Conservation (phyloP, 257 asterid species). For the Vinca minor region DNA sequence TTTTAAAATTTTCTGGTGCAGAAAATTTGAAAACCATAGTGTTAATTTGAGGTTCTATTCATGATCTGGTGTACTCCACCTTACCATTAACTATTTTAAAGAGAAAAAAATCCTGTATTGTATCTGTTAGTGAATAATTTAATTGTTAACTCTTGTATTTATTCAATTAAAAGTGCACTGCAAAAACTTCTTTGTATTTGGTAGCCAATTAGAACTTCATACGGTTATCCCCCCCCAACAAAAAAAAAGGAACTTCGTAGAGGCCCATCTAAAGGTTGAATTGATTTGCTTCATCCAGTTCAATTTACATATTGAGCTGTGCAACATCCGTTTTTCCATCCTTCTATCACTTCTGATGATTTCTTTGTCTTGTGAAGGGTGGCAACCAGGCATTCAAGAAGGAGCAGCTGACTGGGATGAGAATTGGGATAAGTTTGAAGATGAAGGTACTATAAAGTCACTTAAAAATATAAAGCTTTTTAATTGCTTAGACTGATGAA, state of each 20-base stretch:
- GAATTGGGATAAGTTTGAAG: conserved; percentile 89
- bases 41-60: too few species aligned
- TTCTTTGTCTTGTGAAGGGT: conserved; percentile 40
- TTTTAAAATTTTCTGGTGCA: background rate
- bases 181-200: background rate
- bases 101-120: background rate
- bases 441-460: conserved; percentile 54
- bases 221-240: too few species aligned
- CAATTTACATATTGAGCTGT: background rate
- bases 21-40: background rate
- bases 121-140: background rate
- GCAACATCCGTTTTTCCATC: background rate
- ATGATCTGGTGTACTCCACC: background rate
- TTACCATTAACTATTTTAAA: background rate
- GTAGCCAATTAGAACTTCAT: background rate
- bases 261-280: background rate
- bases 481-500: conserved; percentile 1
- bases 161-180: background rate
- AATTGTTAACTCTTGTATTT: background rate
- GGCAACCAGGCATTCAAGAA: conserved; percentile 92
- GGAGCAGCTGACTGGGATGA: conserved; percentile 98
- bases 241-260: too few species aligned
- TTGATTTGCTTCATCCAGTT: background rate
- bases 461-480: background rate
- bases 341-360: background rate